Conservation (phyloP, 441 rosid species). For the Gossypium davidsonii region DNA sequence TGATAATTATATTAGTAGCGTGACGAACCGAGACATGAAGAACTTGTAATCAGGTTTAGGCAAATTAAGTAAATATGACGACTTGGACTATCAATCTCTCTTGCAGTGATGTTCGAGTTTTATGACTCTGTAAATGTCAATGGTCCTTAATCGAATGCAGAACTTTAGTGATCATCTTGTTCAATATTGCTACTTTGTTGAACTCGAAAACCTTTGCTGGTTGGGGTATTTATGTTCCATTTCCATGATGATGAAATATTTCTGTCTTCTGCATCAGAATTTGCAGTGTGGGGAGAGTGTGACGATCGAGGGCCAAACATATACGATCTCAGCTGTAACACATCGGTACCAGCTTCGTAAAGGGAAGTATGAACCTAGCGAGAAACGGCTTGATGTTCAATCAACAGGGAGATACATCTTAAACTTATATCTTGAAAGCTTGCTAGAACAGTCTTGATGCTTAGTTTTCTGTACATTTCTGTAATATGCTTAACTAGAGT, state of each 20-base stretch:
- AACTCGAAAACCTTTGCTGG: neutral
- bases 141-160: constrained; percentile 13
- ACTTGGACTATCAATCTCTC: neutral
- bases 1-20: neutral
- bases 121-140: constrained; percentile 1
- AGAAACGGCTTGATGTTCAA: constrained; percentile 79
- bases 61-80: neutral
- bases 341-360: constrained; percentile 83
- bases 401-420: constrained; percentile 78
- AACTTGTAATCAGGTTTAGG: neutral
- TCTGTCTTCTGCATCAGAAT: constrained; percentile 41
- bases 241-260: neutral
- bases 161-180: constrained; percentile 11
- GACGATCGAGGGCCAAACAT: constrained; percentile 76
- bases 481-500: neutral
- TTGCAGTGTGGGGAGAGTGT: constrained; percentile 86
- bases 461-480: neutral
- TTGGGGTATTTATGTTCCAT: constrained; percentile 1
- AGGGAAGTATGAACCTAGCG: constrained; percentile 79
- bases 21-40: neutral
- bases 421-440: constrained; percentile 65
- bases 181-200: neutral
- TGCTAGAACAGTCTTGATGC: constrained; percentile 54
- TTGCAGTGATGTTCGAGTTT: neutral
- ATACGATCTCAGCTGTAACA: constrained; percentile 72